phyloP scores from a whole-genome alignment of 768 basidiomycete genomes.

The Boletus sp. region DNA sequence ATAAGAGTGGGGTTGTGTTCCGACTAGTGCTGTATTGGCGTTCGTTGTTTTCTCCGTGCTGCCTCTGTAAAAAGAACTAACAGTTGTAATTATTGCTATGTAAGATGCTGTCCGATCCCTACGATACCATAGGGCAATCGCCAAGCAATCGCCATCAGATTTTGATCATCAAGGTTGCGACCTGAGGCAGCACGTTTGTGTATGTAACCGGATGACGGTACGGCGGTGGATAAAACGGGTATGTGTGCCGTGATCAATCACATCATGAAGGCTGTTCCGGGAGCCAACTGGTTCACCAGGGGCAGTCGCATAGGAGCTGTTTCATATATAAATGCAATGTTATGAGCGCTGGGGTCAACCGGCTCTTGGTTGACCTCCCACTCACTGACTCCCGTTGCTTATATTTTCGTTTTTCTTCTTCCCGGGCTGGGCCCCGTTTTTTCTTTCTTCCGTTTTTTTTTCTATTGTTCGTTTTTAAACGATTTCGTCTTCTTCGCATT shows the following conservation, averaged over 20 bases:
- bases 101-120: too few relatives aligned
- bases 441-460: not conserved
- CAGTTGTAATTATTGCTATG: too few relatives aligned
- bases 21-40: too few relatives aligned
- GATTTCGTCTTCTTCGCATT: not conserved
- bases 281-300: not conserved
- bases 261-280: constrained; percentile 3
- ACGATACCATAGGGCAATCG: not conserved
- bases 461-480: not conserved
- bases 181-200: too few relatives aligned
- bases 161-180: not conserved
- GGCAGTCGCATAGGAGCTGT: not conserved
- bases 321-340: constrained; percentile 15
- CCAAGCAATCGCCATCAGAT: not conserved
- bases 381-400: not conserved
- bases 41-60: too few relatives aligned
- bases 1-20: too few relatives aligned
- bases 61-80: too few relatives aligned
- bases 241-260: not conserved
- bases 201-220: not conserved
- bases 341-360: not conserved
- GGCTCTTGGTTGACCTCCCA: constrained; percentile 12
- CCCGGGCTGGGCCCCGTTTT: constrained; percentile 20
- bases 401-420: constrained; percentile 4
- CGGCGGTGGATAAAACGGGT: not conserved